These are phyloP conservation scores for Helotiales sp. DNA, from an alignment of 2,329 filamentous ascomycete species.

Conservation along the genomic window DNA sequence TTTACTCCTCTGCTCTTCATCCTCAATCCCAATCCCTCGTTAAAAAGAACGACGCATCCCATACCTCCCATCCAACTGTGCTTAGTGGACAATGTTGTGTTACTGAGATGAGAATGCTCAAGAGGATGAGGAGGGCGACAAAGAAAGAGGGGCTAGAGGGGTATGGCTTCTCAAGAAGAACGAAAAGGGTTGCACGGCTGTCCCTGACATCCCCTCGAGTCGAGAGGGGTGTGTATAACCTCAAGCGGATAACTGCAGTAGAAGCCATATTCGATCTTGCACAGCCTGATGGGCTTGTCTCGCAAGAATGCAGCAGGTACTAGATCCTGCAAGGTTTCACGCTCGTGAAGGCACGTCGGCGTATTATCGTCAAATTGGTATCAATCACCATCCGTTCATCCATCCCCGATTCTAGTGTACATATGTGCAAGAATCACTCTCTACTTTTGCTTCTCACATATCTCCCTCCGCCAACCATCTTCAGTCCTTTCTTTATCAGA, in stretches of 20 bases:
- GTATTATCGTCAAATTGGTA: slow-evolving; percentile 14
- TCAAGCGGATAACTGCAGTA: neutral
- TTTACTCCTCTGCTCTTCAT: no score
- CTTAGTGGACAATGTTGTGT: no score
- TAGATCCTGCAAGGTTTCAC: no score
- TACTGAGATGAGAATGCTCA: no score
- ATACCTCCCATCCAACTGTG: no score
- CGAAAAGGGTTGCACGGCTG: neutral
- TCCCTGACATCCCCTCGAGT: neutral
- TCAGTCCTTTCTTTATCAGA: neutral
- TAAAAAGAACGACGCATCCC: no score
- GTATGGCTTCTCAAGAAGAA: no score
- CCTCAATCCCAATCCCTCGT: no score
- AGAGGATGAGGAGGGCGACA: no score
- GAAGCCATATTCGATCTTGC: neutral
- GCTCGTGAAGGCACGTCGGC: neutral
- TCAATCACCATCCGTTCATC: neutral
- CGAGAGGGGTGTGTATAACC: neutral
- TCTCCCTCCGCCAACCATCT: neutral
- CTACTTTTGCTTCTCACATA: neutral
- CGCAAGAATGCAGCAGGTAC: neutral
- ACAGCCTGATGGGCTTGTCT: neutral
- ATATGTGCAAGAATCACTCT: slow-evolving; percentile 16
- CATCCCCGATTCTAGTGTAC: slow-evolving; percentile 12
- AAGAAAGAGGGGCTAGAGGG: no score